phyloP scores from a whole-genome alignment of 2,329 filamentous ascomycete genomes.

The Pseudogymnoascus sp. region DNA sequence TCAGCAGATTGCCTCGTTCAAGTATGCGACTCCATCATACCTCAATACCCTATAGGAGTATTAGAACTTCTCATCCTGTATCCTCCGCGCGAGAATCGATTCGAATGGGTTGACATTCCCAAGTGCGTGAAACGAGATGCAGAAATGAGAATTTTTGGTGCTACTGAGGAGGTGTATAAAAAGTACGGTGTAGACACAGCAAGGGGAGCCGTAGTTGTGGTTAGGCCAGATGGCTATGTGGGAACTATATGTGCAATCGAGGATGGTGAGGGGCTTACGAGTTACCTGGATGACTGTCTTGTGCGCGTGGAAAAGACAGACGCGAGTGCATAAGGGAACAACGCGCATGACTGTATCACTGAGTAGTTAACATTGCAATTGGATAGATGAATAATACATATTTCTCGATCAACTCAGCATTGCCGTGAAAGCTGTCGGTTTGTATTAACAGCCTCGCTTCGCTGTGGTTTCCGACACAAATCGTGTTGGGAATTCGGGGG shows the following conservation, averaged over 20 bases:
- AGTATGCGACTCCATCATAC: slow-evolving; percentile 15
- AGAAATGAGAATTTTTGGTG: slow-evolving; percentile 52
- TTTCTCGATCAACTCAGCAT: not conserved
- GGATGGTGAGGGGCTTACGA: slow-evolving; percentile 18
- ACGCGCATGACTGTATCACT: not conserved
- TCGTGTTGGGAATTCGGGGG: no score
- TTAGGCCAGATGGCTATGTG: slow-evolving; percentile 67
- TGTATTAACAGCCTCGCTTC: not conserved
- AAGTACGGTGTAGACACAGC: slow-evolving; percentile 61
- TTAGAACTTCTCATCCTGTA: slow-evolving; percentile 59
- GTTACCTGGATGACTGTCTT: slow-evolving; percentile 11
- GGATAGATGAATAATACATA: not conserved
- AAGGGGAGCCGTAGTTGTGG: slow-evolving; percentile 50
- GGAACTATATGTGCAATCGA: slow-evolving; percentile 46
- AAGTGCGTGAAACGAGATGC: slow-evolving; percentile 53
- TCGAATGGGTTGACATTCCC: slow-evolving; percentile 29
- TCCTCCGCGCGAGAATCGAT: slow-evolving; percentile 12
- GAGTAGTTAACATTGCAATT: no score
- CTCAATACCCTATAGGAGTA: slow-evolving; percentile 48
- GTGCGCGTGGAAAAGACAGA: not conserved
- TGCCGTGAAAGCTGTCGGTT: not conserved
- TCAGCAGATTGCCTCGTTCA: slow-evolving; percentile 12
- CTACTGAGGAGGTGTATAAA: slow-evolving; percentile 52
- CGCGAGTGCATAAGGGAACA: not conserved
- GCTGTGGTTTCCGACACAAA: no score